Evolutionary conservation across 2,329 filamentous ascomycete species (phyloP).

Genomic region (Camptophora hylomeconis): DNA sequence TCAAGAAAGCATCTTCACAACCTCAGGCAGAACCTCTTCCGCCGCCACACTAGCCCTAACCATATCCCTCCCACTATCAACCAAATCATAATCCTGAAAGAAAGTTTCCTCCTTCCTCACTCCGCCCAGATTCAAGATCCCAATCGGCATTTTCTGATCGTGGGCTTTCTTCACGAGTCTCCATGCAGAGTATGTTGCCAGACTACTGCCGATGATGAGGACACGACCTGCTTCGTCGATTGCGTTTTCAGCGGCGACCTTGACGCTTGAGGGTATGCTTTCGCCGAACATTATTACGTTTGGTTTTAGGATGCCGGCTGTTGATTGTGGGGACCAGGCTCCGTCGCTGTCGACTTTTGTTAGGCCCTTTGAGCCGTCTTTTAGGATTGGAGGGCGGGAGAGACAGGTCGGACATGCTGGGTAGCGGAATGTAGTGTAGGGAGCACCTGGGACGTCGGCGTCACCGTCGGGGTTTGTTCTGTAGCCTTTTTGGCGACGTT

Average conservation of each 20-base stretch:
- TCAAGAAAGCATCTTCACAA: conserved; percentile 19
- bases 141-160: conserved; percentile 72
- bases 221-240: conserved; percentile 65
- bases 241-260: conserved; percentile 62
- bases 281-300: conserved; percentile 96
- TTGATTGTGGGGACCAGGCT: conserved; percentile 54
- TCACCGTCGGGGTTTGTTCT: conserved; percentile 90
- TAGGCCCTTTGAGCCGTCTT: conserved; percentile 40
- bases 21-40: conserved; percentile 28
- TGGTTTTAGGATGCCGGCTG: conserved; percentile 76
- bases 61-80: conserved; percentile 8
- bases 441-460: conserved; percentile 74
- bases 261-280: conserved; percentile 58
- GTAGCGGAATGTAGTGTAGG: conserved; percentile 82
- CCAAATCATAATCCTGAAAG: conserved; percentile 21
- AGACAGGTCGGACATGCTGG: conserved; percentile 78
- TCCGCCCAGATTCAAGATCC: conserved; percentile 62
- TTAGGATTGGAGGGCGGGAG: conserved; percentile 42
- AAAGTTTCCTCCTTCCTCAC: conserved; percentile 33
- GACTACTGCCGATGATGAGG: conserved; percentile 72
- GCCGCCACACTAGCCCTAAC: conserved; percentile 31
- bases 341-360: conserved; percentile 69
- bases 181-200: conserved; percentile 95
- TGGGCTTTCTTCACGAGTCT: conserved; percentile 71
- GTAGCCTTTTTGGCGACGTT: conserved; percentile 55